phyloP scores from a whole-genome alignment of 1,284 basidiomycete species.

The Moesziomyces aphidis region DNA sequence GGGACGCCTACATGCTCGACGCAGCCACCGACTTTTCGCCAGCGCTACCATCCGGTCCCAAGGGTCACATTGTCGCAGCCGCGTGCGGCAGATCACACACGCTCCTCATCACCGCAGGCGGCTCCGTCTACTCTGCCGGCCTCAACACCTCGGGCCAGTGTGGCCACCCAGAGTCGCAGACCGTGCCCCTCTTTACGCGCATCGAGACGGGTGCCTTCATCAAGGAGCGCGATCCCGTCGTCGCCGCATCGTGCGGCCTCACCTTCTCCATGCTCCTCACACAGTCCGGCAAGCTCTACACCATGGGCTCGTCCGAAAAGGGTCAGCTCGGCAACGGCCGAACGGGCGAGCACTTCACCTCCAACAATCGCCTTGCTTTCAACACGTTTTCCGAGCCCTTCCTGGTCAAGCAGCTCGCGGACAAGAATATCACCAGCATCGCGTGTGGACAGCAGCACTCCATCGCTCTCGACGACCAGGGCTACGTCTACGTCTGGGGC shows the following conservation, averaged over 20 bases:
- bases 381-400: slow-evolving; percentile 77
- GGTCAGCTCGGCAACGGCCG: slow-evolving; percentile 92
- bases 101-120: slow-evolving; percentile 82
- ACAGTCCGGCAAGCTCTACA: slow-evolving; percentile 81
- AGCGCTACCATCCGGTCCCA: slow-evolving; percentile 73
- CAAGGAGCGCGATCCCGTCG: slow-evolving; percentile 75
- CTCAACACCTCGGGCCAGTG: slow-evolving; percentile 88
- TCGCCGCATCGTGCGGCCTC: slow-evolving; percentile 82
- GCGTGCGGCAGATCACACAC: slow-evolving; percentile 85
- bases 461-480: slow-evolving; percentile 79
- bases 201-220: slow-evolving; percentile 71
- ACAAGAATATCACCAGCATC: slow-evolving; percentile 81
- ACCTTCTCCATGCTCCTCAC: slow-evolving; percentile 86
- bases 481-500: slow-evolving; percentile 78
- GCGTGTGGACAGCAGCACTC: slow-evolving; percentile 88
- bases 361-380: slow-evolving; percentile 82
- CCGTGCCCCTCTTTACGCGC: slow-evolving; percentile 80
- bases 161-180: slow-evolving; percentile 74
- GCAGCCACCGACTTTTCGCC: slow-evolving; percentile 56
- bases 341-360: slow-evolving; percentile 86
- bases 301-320: slow-evolving; percentile 90
- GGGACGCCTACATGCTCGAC: slow-evolving; percentile 72
- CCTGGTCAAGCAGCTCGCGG: slow-evolving; percentile 76
- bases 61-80: slow-evolving; percentile 80
- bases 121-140: slow-evolving; percentile 85